A percentile compares a stretch with the other conserved stretches of the same genome.
Evolutionary conservation across 2,329 filamentous ascomycete genomes (phyloP).

Genomic region (Botrytis galanthina): DNA sequence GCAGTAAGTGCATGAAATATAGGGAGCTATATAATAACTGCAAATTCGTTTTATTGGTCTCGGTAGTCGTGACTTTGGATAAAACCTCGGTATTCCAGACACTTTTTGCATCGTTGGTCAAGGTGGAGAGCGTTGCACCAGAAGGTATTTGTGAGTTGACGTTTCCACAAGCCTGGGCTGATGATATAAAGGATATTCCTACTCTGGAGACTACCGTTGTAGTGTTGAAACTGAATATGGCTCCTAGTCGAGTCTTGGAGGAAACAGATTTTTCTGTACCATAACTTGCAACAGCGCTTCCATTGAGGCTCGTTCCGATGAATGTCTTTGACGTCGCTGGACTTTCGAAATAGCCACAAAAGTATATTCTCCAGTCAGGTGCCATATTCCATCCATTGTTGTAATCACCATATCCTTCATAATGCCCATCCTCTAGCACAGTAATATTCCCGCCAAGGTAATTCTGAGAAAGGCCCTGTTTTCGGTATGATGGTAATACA

Average conservation of each 20-base stretch:
- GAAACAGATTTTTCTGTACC: constrained; percentile 31
- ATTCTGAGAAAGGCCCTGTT: constrained; percentile 57
- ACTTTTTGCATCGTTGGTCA: constrained; percentile 46
- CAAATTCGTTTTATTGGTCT: constrained; percentile 54
- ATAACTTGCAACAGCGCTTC: constrained; percentile 33
- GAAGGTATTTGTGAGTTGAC: constrained; percentile 45
- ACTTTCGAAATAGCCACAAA: constrained; percentile 49
- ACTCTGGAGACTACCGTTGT: constrained; percentile 48
- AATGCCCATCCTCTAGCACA: constrained; percentile 50
- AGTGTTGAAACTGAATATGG: constrained; percentile 47
- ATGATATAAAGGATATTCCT: constrained; percentile 50
- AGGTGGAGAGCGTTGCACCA: constrained; percentile 44
- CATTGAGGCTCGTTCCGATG: constrained; percentile 7
- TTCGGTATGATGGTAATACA: constrained; percentile 58
- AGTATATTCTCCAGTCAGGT: constrained; percentile 60
- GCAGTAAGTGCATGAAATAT: constrained; percentile 46
- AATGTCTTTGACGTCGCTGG: constrained; percentile 48
- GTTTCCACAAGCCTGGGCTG: constrained; percentile 49
- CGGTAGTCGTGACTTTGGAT: constrained; percentile 60
- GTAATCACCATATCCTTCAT: constrained; percentile 60
- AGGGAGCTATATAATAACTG: constrained; percentile 64
- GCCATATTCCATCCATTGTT: constrained; percentile 67
- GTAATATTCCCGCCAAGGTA: constrained; percentile 59
- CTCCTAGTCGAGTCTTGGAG: constrained; percentile 41
- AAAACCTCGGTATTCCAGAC: constrained; percentile 63